Evolutionary conservation across 2,329 filamentous ascomycete genomes (phyloP), one percentile per base, ranked within the genome.

Genomic region (Botrytis byssoidea): DNA sequence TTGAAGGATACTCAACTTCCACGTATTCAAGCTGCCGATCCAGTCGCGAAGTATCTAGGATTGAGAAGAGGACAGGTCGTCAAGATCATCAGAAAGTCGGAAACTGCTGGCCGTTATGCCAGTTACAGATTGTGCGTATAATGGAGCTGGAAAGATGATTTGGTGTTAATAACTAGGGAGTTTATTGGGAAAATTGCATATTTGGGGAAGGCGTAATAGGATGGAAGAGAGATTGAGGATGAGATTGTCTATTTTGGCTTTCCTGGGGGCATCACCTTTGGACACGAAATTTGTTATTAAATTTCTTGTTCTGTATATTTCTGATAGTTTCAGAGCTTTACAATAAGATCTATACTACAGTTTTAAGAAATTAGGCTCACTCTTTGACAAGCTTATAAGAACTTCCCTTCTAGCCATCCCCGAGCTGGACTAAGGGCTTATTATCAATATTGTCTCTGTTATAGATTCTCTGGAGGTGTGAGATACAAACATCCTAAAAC

Each of bases 1-100:
- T 85, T 99, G 83, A 98, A 98, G 89, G 96, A 99, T 87, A 98
- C 94, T 16, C 96, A 99, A 85, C 86, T 99, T 81, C 96, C 96
- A 7, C 89, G 96, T 73, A 97, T 99, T 79, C 89, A 97, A 83
- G 89, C 93, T 77, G 93, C 93, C 78, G 96, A 99, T 82, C 96
- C 96, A 4, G 94, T 99, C 70, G 93, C 96, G 40, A 91, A 92
- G 79, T 99, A 98, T 83, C 85, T 98, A 72, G 96, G 96, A 20
- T 85, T 99, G 82, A 92, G 93, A 85, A 89, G 95, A 81, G 94
- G 95, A 5, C 93, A 98, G 84, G 95, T 99, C 4, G 96, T 99
- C 80, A 99, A 99, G 89, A 99, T 99, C 80, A 98, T 99, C 80
- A 88, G 96, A 77, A 95, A 92, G 83, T 95, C 92, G 81, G 96